Percentiles rank a stretch among this genome's conserved stretches.
Evolutionary conservation across 805 yeast species (phyloP).

Genomic region (Isabelozyma heimii): DNA sequence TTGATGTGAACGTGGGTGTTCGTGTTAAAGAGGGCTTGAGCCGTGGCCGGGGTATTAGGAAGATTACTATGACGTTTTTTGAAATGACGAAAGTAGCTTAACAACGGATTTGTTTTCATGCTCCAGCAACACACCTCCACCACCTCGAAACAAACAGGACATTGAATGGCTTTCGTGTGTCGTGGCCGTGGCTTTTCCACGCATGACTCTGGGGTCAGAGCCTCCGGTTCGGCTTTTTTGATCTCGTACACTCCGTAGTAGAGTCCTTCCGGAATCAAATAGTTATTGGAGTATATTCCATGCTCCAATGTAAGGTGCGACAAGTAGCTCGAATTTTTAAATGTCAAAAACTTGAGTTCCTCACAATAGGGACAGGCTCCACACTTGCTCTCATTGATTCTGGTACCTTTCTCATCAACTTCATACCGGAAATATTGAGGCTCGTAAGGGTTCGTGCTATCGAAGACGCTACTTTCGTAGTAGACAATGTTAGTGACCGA

Average conservation of each 20-base stretch:
- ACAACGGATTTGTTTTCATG: slow-evolving; percentile 22
- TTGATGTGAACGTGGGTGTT: not conserved
- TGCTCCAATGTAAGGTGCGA: slow-evolving; percentile 34
- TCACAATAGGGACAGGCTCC: slow-evolving; percentile 34
- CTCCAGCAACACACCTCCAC: slow-evolving; percentile 29
- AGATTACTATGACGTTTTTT: slow-evolving; percentile 16
- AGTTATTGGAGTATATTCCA: slow-evolving; percentile 30
- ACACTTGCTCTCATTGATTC: slow-evolving; percentile 23
- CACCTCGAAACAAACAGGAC: slow-evolving; percentile 24
- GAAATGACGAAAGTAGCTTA: slow-evolving; percentile 29
- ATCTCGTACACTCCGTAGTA: slow-evolving; percentile 24
- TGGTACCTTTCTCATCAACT: slow-evolving; percentile 15
- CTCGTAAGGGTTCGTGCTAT: slow-evolving; percentile 23
- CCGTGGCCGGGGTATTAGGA: not conserved
- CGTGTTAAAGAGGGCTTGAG: not conserved
- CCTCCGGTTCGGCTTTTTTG: slow-evolving; percentile 12
- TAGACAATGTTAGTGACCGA: slow-evolving; percentile 20
- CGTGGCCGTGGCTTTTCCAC: slow-evolving; percentile 8
- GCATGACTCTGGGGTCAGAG: not conserved
- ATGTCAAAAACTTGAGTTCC: slow-evolving; percentile 24
- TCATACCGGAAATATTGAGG: slow-evolving; percentile 30
- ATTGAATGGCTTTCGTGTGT: slow-evolving; percentile 20
- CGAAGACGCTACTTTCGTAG: slow-evolving; percentile 17
- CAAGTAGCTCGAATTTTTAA: slow-evolving; percentile 30
- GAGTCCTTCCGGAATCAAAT: slow-evolving; percentile 28